These are phyloP conservation scores for Prorocentrum cordatum DNA, from an alignment of 169 alveolate species.

Conservation along the genomic window DNA sequence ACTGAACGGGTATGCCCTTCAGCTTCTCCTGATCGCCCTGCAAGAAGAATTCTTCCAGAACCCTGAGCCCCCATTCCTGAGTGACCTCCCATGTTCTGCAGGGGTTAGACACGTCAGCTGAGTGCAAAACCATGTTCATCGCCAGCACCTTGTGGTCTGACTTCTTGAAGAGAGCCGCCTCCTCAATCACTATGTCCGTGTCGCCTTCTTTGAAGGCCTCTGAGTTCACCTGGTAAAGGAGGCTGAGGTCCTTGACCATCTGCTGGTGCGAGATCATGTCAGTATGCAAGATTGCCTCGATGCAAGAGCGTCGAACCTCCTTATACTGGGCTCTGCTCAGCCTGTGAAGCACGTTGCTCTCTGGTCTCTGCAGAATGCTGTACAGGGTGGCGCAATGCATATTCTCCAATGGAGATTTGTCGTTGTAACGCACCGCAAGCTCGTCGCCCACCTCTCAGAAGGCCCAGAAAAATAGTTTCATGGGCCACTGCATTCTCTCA, in stretches of 20 bases:
- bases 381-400: conserved; percentile 2
- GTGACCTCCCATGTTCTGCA: conserved; percentile 28
- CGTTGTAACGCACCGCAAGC: conserved; percentile 54
- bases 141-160: conserved; percentile 40
- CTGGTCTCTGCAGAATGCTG: conserved; percentile 18
- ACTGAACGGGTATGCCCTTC: conserved; percentile 31
- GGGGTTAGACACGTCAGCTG: conserved; percentile 63
- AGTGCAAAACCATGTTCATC: conserved; percentile 25
- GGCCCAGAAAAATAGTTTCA: no score
- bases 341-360: not conserved
- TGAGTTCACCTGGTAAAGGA: conserved; percentile 30
- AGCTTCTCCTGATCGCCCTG: conserved; percentile 56
- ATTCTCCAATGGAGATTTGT: conserved; percentile 41
- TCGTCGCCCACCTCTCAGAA: conserved; percentile 56
- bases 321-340: conserved; percentile 4
- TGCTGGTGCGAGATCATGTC: conserved; percentile 58
- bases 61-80: conserved; percentile 7
- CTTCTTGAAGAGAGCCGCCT: not conserved
- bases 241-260: conserved; percentile 48
- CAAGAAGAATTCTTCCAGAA: conserved; percentile 30
- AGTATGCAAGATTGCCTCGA: conserved; percentile 41
- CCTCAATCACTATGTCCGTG: no score
- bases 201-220: conserved; percentile 25
- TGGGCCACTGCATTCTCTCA: no score
- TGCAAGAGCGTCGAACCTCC: conserved; percentile 22